Base-by-base conservation (phyloP, 2,329 filamentous ascomycete species). In the Paramyrothecium roridum region DNA sequence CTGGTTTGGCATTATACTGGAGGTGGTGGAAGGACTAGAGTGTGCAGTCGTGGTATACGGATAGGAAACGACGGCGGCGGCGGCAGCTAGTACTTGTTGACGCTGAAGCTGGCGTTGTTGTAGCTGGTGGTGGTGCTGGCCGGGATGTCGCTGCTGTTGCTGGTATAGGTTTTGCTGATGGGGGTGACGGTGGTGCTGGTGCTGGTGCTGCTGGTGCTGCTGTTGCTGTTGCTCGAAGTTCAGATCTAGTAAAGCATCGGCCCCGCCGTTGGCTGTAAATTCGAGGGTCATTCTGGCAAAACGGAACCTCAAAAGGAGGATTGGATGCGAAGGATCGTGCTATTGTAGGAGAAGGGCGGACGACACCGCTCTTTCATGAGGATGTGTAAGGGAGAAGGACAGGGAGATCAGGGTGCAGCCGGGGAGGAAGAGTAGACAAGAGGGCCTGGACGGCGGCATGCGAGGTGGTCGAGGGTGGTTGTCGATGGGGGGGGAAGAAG, bases 241-340 rank as follows among this genome's bases (percentile, higher is more conserved):
- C 67, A 86, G 76, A 68, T 86, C 83, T 68, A 87, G 69, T 67
- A 87, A 78, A 69, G 77, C 81, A 71, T 86, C 82, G 72, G 78
- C 79, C 68, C 73, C 70, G 72, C 77, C 78, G 69, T 76, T 76
- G 69, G 75, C 67, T 72, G 80, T 80, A 76, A 83, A 87, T 68
- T 86, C 81, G 76, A 82, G 80, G 73, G 79, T 80, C 84, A 78
- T 76, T 67, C 69, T 76, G 70, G 65, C 63, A 63, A 67, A 65
- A 65, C 69, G 61, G 60, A 62, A 67, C 64, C 64, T 66, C 62
- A 66, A 62, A 60, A 69, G 65, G 64, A 65, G 63, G 58, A 62
- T 62, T 62, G 60, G 57, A 60, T 63, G 63, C 63, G 64, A 67
- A 57, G 58, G 60, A 57, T 66, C 63, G 61, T 61, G 66, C 65